phyloP scores from a whole-genome alignment of 78 protist genomes.

The Isochrysis galbana region DNA sequence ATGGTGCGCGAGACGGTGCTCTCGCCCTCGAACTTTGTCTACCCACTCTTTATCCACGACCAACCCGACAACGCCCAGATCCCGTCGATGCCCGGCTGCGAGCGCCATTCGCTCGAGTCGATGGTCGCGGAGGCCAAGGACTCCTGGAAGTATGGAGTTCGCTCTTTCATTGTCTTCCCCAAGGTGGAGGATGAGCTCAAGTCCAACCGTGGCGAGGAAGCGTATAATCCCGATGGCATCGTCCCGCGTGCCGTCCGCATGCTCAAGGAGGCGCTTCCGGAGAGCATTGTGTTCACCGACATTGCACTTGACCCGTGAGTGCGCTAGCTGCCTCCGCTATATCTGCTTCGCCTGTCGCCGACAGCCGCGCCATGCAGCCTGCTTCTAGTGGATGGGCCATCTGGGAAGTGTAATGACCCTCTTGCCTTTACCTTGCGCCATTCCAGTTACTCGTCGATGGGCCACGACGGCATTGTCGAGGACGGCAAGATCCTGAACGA shows the following conservation, averaged over 20 bases:
- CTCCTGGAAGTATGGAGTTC: constrained; percentile 10
- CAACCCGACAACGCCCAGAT: neutral
- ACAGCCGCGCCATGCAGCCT: too few relatives aligned
- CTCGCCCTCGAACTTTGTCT: constrained; percentile 24
- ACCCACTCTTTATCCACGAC: constrained; percentile 49
- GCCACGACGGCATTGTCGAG: constrained; percentile 50
- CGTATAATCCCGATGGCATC: constrained; percentile 5
- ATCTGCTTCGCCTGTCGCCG: too few relatives aligned
- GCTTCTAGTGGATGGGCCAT: too few relatives aligned
- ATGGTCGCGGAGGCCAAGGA: constrained; percentile 39
- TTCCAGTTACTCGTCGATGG: constrained; percentile 14
- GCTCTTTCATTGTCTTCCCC: constrained; percentile 34
- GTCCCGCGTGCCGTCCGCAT: constrained; percentile 16
- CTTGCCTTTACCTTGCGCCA: too few relatives aligned
- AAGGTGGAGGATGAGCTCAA: constrained; percentile 37
- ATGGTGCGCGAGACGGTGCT: constrained; percentile 24
- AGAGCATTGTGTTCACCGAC: constrained; percentile 15
- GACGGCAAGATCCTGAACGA: constrained; percentile 38
- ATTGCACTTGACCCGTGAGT: constrained; percentile 18
- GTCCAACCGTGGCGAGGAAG: constrained; percentile 43
- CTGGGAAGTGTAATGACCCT: too few relatives aligned
- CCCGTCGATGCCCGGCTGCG: constrained; percentile 49
- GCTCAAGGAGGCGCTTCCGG: constrained; percentile 14
- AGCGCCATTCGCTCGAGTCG: constrained; percentile 21
- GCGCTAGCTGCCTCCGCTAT: too few relatives aligned